phyloP scores from a whole-genome alignment of 2,329 filamentous ascomycete genomes.

The Aspergillus novoparasiticus region DNA sequence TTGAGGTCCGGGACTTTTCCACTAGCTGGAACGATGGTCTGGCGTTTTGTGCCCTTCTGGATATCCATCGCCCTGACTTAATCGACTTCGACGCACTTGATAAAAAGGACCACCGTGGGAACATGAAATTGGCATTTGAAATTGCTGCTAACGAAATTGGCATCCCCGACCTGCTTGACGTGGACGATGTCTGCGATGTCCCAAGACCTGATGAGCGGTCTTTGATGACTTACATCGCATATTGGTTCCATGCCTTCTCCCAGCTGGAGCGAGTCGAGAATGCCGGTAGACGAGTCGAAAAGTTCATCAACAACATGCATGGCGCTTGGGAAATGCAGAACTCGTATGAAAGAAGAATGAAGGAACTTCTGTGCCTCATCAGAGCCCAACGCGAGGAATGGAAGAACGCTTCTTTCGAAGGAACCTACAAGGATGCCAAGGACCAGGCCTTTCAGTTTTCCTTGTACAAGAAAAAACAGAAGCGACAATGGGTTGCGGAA shows the following conservation, averaged over 20 bases:
- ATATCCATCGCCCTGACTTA: constrained; percentile 94
- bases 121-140: constrained; percentile 98
- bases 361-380: constrained; percentile 75
- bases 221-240: constrained; percentile 99
- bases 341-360: constrained; percentile 89
- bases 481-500: constrained; percentile 95
- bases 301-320: constrained; percentile 98
- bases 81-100: constrained; percentile 96
- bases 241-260: constrained; percentile 99
- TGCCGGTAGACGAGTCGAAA: constrained; percentile 91
- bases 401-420: constrained; percentile 80
- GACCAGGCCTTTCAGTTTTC: constrained; percentile 79
- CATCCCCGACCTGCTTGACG: constrained; percentile 91
- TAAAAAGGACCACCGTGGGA: constrained; percentile 89
- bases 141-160: constrained; percentile 95
- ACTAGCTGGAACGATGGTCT: constrained; percentile 96
- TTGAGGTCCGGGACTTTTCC: constrained; percentile 94
- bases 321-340: constrained; percentile 99
- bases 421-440: constrained; percentile 91
- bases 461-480: constrained; percentile 85
- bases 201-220: constrained; percentile 93
- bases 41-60: constrained; percentile 92
- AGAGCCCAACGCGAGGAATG: constrained; percentile 72
- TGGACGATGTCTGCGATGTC: constrained; percentile 97
- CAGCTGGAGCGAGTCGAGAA: constrained; percentile 99